Base-by-base conservation (phyloP, 768 basidiomycete genomes). In the Boletus patriciae region DNA sequence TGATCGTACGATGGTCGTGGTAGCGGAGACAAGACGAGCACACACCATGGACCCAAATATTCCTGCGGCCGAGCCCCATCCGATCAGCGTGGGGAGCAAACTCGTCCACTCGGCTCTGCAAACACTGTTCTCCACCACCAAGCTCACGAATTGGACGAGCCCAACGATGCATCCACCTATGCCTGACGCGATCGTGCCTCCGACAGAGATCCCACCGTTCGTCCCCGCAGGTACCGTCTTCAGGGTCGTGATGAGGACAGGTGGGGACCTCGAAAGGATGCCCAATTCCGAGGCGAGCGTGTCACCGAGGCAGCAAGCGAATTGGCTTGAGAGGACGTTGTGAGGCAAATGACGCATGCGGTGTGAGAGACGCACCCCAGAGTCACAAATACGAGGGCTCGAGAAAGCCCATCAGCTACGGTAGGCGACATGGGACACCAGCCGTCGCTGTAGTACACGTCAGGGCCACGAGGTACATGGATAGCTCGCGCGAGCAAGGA, bases 241-340 rank as follows among this genome's bases (percentile, higher is more conserved):
- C 51, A 88, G 71, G 5, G 90, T 94, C 6, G 93, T 95, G 62
- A 97, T 82, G 34, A 96, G 82, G 46, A 85, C 67, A 34, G 95
- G 91, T 4, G 78, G 79, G 15, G 81, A 76, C 37, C 68, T 69
- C 25, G 93, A 88, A 42, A 97, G 78, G 60, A 97, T 94, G 34
- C 95, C 95, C 23, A 97, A 80, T 73, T 97, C 95, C 10, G 92
- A 95, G 1, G 94, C 94, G 3, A 98, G 83, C 0, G 94, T 97
- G 65, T 97, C 94, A 6, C 92, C 94, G 10, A 94, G 78, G 67
- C 90, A 93, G 71, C 90, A 94, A 3, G 87, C 86, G 70, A 93
- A 92, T 67, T 95, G 93, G 4, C 92, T 94, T 4, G 33, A 34
- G 37, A 16, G 25, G 45, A 36, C 12, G 12, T 43, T 21, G 52